Evolutionary conservation across 768 basidiomycete species (phyloP).

Genomic region (Thelephora ganbajun): DNA sequence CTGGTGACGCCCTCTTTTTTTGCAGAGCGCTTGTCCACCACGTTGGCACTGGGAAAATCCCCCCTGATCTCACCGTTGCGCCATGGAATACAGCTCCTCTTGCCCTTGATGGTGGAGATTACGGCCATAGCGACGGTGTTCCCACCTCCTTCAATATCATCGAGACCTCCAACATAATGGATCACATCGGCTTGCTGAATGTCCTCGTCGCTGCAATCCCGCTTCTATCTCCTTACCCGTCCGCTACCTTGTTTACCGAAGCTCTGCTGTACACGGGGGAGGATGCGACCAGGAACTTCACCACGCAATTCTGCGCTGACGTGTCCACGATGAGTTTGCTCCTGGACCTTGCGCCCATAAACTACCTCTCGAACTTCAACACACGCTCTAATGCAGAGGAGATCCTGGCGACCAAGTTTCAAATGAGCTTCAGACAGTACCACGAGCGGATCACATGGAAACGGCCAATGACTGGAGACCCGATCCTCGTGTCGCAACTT

Average conservation of each 20-base stretch:
- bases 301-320: constrained; percentile 22
- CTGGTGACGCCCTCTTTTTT: constrained; percentile 8
- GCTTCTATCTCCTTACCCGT: constrained; percentile 4
- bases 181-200: constrained; percentile 12
- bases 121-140: constrained; percentile 1
- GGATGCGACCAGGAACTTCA: constrained; percentile 19
- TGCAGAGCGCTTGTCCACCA: constrained; percentile 4
- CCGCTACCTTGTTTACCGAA: constrained; percentile 9
- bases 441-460: constrained; percentile 29
- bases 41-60: neutral
- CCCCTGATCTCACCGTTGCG: neutral
- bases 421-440: constrained; percentile 14
- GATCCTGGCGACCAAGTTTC: constrained; percentile 10
- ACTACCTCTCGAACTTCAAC: constrained; percentile 27
- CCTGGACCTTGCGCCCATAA: constrained; percentile 26
- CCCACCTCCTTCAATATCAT: constrained; percentile 12
- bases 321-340: constrained; percentile 26
- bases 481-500: constrained; percentile 1
- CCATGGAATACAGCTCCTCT: constrained; percentile 5
- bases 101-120: constrained; percentile 6
- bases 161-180: constrained; percentile 12
- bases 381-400: constrained; percentile 29
- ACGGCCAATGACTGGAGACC: constrained; percentile 11
- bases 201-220: constrained; percentile 9
- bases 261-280: constrained; percentile 8